phyloP scores from a whole-genome alignment of 225 moss, liverwort and hornwort species.

The Antitrichia curtipendula region DNA sequence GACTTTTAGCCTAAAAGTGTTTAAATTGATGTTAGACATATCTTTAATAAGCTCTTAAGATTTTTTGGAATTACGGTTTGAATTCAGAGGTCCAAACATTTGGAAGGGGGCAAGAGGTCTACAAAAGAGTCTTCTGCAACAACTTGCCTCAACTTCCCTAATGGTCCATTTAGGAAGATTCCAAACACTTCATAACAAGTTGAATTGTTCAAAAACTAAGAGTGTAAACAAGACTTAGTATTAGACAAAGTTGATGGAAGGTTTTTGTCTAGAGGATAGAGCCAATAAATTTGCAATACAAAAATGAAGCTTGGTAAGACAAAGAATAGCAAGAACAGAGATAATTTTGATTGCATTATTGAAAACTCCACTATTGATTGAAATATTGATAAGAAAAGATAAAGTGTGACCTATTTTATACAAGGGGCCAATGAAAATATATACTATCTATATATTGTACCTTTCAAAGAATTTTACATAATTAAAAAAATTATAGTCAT shows the following conservation, averaged over 20 bases:
- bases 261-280: background rate
- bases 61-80: too few relatives aligned
- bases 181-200: background rate
- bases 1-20: too few relatives aligned
- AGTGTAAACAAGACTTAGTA: background rate
- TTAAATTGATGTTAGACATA: too few relatives aligned
- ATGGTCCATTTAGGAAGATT: background rate
- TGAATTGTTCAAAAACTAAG: background rate
- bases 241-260: background rate
- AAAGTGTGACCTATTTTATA: too few relatives aligned
- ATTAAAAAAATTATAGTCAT: background rate
- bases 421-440: background rate
- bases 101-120: too few relatives aligned
- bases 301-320: too few relatives aligned
- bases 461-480: too few relatives aligned
- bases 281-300: too few relatives aligned
- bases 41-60: too few relatives aligned
- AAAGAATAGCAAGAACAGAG: background rate
- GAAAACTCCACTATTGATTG: background rate
- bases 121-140: too few relatives aligned
- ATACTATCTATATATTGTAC: background rate
- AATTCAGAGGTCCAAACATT: too few relatives aligned
- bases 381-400: background rate
- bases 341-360: background rate
- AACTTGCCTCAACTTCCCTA: too few relatives aligned